Evolutionary conservation across 352 stramenopile genomes (phyloP).

Genomic region (Hyaloperonospora brassicae): DNA sequence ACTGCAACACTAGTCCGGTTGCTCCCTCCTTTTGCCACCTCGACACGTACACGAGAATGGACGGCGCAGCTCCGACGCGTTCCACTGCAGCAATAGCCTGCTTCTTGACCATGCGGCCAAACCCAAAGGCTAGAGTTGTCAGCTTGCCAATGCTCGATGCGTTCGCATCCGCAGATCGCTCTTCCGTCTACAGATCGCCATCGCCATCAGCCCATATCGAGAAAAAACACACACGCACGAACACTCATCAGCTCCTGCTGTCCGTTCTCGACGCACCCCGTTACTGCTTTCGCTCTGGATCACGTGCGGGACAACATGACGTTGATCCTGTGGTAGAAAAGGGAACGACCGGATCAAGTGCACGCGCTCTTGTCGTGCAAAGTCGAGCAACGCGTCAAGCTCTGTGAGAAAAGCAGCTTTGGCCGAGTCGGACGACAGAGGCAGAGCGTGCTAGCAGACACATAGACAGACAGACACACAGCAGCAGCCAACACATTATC

Average conservation of each 20-base stretch:
- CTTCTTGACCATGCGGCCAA: conserved; percentile 80
- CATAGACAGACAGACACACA: neutral
- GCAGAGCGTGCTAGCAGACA: conserved; percentile 40
- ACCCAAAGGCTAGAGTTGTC: conserved; percentile 72
- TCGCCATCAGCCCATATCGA: neutral
- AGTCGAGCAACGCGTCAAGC: conserved; percentile 49
- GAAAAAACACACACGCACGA: neutral
- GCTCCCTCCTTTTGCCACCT: neutral
- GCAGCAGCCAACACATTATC: neutral
- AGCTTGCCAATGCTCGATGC: conserved; percentile 52
- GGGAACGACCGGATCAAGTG: conserved; percentile 54
- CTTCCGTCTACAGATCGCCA: conserved; percentile 14
- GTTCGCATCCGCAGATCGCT: conserved; percentile 7
- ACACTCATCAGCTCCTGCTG: neutral
- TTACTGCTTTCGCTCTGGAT: conserved; percentile 12
- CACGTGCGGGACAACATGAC: conserved; percentile 4
- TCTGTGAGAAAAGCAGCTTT: conserved; percentile 49
- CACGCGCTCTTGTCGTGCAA: conserved; percentile 34
- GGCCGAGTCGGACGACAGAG: conserved; percentile 33
- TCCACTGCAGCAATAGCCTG: conserved; percentile 77
- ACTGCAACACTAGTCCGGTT: neutral
- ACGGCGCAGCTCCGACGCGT: conserved; percentile 51
- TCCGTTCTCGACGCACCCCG: conserved; percentile 7
- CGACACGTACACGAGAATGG: conserved; percentile 39
- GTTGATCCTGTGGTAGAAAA: conserved; percentile 37